Evolutionary conservation across 768 basidiomycete genomes (phyloP).

Genomic region (Pleurotus cornucopiae): DNA sequence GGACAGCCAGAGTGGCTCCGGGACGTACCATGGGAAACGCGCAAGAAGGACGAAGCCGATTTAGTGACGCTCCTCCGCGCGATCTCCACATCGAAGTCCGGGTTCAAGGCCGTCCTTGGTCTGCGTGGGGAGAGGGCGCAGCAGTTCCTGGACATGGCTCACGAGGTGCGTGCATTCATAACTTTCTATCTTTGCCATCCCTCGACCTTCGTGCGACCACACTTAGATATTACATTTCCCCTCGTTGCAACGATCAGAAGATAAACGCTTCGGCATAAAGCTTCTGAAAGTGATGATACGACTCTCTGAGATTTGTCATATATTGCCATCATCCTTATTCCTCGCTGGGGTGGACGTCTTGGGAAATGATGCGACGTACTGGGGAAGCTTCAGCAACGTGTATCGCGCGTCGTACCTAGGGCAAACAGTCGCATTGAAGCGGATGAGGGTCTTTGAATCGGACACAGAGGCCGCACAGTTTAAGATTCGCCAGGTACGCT

Average conservation of each 20-base stretch:
- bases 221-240: conserved; percentile 3
- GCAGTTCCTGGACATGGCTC: conserved; percentile 8
- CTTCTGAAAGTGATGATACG: conserved; percentile 5
- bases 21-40: not conserved
- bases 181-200: no score
- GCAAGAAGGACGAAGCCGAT: not conserved
- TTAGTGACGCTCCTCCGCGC: conserved; percentile 1
- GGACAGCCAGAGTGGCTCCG: not conserved
- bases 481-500: conserved; percentile 15
- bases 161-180: not conserved
- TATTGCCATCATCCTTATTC: conserved; percentile 19
- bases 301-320: conserved; percentile 11
- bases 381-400: conserved; percentile 26
- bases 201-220: no score
- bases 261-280: conserved; percentile 1
- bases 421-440: conserved; percentile 21
- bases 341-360: conserved; percentile 17
- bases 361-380: conserved; percentile 18
- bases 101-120: conserved; percentile 1
- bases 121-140: conserved; percentile 3
- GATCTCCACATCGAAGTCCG: not conserved
- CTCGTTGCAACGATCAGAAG: not conserved
- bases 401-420: conserved; percentile 18
- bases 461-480: conserved; percentile 1
- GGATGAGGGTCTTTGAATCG: conserved; percentile 19